Evolutionary conservation across 805 yeast species (phyloP).

Genomic region (Wickerhamiella alocasiicola): DNA sequence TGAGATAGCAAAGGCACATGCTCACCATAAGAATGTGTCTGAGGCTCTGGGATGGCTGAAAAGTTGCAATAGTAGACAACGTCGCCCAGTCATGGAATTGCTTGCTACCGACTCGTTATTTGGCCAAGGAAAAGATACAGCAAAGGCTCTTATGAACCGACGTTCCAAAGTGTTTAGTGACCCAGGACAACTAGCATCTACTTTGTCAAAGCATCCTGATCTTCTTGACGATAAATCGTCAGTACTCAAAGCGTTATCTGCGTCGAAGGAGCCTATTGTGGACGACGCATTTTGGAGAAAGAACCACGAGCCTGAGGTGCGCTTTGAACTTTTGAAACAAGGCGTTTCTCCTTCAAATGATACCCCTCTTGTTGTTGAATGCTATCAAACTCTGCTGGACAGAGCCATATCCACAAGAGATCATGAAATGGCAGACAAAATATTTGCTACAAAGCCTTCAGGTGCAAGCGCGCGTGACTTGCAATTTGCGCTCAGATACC

Average conservation of each 20-base stretch:
- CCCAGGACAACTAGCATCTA: neutral
- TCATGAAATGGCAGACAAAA: neutral
- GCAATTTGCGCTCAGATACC: neutral
- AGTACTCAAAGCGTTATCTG: neutral
- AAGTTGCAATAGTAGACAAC: neutral
- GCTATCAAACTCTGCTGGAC: neutral
- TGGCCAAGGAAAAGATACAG: too few relatives aligned
- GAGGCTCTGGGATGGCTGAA: conserved; percentile 5
- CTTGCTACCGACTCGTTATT: neutral
- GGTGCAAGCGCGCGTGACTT: neutral
- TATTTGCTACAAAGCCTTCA: neutral
- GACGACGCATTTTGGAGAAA: conserved; percentile 1
- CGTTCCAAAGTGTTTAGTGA: neutral
- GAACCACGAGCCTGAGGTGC: neutral
- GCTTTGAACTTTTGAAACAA: conserved; percentile 1
- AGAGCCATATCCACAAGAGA: neutral
- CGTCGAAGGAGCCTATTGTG: neutral
- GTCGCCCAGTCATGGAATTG: conserved; percentile 2
- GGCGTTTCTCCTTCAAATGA: neutral
- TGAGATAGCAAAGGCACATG: conserved; percentile 1
- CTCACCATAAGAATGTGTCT: conserved; percentile 1
- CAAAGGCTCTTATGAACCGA: neutral
- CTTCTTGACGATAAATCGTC: neutral
- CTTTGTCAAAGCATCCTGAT: neutral
- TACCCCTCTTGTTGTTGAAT: neutral